phyloP scores from a whole-genome alignment of 257 asterid genomes.

The Solanum bukasovii region DNA sequence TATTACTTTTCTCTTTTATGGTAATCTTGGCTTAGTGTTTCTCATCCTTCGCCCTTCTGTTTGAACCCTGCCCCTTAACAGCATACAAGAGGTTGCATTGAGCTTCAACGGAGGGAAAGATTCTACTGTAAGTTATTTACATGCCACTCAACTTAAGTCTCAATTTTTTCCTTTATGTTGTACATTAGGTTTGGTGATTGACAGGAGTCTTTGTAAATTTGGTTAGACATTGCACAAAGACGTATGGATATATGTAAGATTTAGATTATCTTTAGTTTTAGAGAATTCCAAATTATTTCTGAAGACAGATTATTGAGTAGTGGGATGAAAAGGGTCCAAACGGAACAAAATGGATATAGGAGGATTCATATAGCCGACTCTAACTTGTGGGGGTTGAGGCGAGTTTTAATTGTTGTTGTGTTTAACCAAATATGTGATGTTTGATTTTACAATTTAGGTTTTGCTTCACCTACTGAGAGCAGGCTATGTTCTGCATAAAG shows the following conservation, averaged over 20 bases:
- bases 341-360: neutral
- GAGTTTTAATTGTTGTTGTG: neutral
- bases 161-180: neutral
- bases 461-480: constrained; percentile 85
- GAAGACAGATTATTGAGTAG: neutral
- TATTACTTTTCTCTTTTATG: neutral
- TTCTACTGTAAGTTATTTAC: constrained; percentile 61
- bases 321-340: neutral
- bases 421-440: neutral
- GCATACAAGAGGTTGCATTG: constrained; percentile 81
- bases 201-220: neutral
- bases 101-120: constrained; percentile 98
- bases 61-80: constrained; percentile 8
- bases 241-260: neutral
- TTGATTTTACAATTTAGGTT: constrained; percentile 37
- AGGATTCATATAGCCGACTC: neutral
- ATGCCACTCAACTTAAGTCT: neutral
- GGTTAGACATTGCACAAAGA: neutral
- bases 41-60: neutral
- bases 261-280: neutral
- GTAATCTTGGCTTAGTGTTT: neutral
- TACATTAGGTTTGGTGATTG: neutral
- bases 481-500: constrained; percentile 58
- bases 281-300: neutral
- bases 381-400: neutral